Conservation (phyloP, 148 eudicot species). For the Salicornia ramosissima region DNA sequence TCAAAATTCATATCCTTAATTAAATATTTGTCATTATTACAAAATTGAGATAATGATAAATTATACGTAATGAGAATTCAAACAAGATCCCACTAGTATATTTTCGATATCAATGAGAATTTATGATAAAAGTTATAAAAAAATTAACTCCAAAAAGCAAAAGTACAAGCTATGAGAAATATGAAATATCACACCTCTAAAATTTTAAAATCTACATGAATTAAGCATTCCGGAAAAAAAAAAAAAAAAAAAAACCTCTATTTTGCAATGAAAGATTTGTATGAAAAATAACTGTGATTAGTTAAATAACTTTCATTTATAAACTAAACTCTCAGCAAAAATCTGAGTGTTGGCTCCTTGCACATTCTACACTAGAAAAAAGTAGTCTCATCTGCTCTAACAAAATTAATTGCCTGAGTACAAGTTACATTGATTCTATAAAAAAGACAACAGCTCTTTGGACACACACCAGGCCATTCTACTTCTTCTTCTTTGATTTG, state of each 20-base stretch:
- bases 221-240: neutral
- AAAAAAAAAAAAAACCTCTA: neutral
- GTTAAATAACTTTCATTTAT: constrained; percentile 6
- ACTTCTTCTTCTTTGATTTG: constrained; percentile 89
- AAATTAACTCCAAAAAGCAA: too few species aligned
- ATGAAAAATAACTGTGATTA: constrained; percentile 8
- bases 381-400: constrained; percentile 33
- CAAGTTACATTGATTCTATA: constrained; percentile 32
- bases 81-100: too few species aligned
- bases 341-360: constrained; percentile 8
- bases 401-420: constrained; percentile 27
- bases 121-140: too few species aligned
- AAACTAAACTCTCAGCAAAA: constrained; percentile 19
- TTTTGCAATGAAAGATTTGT: constrained; percentile 4
- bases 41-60: too few species aligned
- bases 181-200: too few species aligned
- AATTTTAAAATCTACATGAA: neutral
- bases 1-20: too few species aligned
- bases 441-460: constrained; percentile 28
- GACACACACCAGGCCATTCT: constrained; percentile 20
- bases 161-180: too few species aligned
- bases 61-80: too few species aligned
- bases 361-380: constrained; percentile 40
- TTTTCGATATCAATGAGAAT: too few species aligned
- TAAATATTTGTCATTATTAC: too few species aligned